phyloP scores from a whole-genome alignment of 1,284 basidiomycete species.

The Ganoderma sp. region DNA sequence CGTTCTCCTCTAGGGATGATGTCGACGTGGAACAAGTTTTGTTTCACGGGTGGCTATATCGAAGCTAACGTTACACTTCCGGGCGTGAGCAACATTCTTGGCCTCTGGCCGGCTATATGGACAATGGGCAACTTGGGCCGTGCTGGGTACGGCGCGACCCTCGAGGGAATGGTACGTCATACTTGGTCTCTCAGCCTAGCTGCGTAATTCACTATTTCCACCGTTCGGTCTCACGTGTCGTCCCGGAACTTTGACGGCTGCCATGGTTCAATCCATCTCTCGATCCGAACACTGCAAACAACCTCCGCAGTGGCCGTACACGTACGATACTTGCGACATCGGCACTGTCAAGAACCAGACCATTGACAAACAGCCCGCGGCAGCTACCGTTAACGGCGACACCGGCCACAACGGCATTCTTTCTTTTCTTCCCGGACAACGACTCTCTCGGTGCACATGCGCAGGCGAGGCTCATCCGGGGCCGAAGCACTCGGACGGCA shows the following conservation, averaged over 20 bases:
- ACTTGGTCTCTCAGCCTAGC: background rate
- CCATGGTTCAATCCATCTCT: background rate
- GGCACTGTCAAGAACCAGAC: constrained; percentile 67
- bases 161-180: constrained; percentile 60
- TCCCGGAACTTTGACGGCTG: constrained; percentile 15
- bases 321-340: constrained; percentile 76
- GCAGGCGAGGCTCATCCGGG: constrained; percentile 74
- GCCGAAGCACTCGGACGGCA: constrained; percentile 57
- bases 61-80: constrained; percentile 45
- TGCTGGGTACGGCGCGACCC: constrained; percentile 66
- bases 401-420: constrained; percentile 42
- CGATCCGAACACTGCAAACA: background rate
- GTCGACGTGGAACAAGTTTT: constrained; percentile 62
- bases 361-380: constrained; percentile 44
- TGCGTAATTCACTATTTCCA: background rate
- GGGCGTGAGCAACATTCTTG: constrained; percentile 47
- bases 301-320: constrained; percentile 66
- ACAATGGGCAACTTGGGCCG: constrained; percentile 71
- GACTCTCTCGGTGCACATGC: constrained; percentile 79
- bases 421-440: constrained; percentile 84
- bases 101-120: constrained; percentile 65
- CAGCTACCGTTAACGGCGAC: constrained; percentile 53
- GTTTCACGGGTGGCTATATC: constrained; percentile 64
- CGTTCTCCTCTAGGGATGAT: constrained; percentile 40
- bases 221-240: background rate